Base-by-base conservation (phyloP, 2,329 filamentous ascomycete species). In the Metarhizium rileyi region DNA sequence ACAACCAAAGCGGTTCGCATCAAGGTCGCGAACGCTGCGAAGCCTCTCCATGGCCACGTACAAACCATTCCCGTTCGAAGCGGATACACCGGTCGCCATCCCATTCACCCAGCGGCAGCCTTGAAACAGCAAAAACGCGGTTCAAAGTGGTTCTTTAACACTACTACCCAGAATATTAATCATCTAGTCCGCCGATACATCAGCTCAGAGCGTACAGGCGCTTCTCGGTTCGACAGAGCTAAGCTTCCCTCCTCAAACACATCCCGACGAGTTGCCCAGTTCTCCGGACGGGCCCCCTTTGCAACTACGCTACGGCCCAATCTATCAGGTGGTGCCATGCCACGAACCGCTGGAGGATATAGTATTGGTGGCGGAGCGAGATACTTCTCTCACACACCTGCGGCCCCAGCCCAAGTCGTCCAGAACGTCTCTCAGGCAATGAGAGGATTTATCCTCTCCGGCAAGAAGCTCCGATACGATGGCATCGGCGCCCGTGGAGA, bases 391-490 rank as follows among this genome's bases (percentile, higher is more conserved):
- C 90, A 96, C 69, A 80, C 83, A 1, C 89, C 91, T 1, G 85
- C 87, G 9, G 81, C 84, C 7, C 90, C 89, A 36, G 89, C 90
- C 1, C 88, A 97, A 65, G 89, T 97, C 44, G 80, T 97, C 47
- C 86, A 93, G 66, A 95, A 95, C 67, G 91, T 96, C n/a, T 95
- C 89, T 12, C 84, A 90, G 58, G 93, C 90, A 5, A 84, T 97
- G 61, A 83, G 93, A 48, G 90, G 90, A 12, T 96, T 98, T 69
- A 85, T 88, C 70, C 76, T 95, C n/a, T 90, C 87, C 0, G 93
- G 93, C 0, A 83, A 95, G 61, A 93, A 90, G 65, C 84, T 86
- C 9, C 86, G 87, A 51, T 96, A 90, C 59, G 87, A 95, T 63
- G 91, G 91, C 12, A 66, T 85, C 41, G 82, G 84, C 49, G 68